These are phyloP conservation scores for Alternaria sp. DNA, from an alignment of 2,329 filamentous ascomycete species.

Conservation along the genomic window DNA sequence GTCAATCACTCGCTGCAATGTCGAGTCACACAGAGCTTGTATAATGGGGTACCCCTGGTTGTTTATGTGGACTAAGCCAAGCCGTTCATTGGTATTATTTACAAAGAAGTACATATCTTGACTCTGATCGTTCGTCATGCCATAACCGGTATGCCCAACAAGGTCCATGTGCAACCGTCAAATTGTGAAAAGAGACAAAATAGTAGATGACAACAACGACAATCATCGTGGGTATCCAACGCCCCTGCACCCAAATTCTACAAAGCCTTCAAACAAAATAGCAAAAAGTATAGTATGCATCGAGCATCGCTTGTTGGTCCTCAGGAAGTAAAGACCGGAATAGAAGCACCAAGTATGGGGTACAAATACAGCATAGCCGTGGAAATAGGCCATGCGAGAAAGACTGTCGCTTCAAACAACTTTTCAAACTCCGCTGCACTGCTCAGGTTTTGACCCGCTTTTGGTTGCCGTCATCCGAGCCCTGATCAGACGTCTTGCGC, in stretches of 20 bases:
- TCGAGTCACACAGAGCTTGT: conserved; percentile 1
- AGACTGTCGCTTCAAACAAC: not conserved
- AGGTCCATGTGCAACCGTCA: conserved; percentile 15
- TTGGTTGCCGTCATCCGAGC: conserved; percentile 45
- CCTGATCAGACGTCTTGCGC: conserved; percentile 53
- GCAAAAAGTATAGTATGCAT: conserved; percentile 9
- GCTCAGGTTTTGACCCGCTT: conserved; percentile 50
- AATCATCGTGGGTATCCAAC: conserved; percentile 41
- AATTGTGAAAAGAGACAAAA: conserved; percentile 25
- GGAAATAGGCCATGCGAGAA: conserved; percentile 1
- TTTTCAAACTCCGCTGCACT: not conserved
- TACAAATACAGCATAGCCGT: conserved; percentile 18
- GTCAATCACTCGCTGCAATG: not conserved
- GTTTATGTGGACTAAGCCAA: conserved; percentile 14
- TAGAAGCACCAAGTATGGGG: conserved; percentile 10
- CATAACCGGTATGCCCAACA: conserved; percentile 11
- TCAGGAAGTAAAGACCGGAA: conserved; percentile 12
- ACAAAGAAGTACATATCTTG: conserved; percentile 19
- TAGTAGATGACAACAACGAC: conserved; percentile 7
- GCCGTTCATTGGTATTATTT: conserved; percentile 25
- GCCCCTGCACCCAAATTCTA: conserved; percentile 27
- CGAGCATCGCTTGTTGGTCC: conserved; percentile 18
- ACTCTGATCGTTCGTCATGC: conserved; percentile 20
- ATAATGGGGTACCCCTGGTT: not conserved
- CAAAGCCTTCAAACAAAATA: conserved; percentile 7